phyloP scores from a whole-genome alignment of 2,329 filamentous ascomycete species.

The Metarhizium sp. region DNA sequence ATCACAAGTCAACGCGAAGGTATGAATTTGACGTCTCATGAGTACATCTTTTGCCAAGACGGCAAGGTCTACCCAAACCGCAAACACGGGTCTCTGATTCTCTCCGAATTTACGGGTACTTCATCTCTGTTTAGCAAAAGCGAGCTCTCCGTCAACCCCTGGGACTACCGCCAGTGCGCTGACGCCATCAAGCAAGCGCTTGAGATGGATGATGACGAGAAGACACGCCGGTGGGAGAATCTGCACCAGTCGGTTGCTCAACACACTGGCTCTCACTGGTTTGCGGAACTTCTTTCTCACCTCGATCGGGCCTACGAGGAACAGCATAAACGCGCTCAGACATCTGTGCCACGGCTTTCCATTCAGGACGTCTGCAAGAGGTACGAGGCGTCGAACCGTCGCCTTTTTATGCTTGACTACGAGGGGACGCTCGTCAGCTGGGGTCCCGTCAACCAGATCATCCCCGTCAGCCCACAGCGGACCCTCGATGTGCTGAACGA shows the following conservation, averaged over 20 bases:
- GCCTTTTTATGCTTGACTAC: constrained; percentile 86
- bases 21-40: constrained; percentile 94
- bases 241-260: constrained; percentile 65
- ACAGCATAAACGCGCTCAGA: constrained; percentile 75
- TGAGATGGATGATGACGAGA: constrained; percentile 70
- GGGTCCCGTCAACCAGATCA: constrained; percentile 75
- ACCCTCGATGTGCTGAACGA: constrained; percentile 78
- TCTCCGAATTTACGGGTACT: constrained; percentile 93
- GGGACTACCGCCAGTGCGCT: constrained; percentile 85
- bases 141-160: constrained; percentile 83
- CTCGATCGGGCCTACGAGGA: constrained; percentile 72
- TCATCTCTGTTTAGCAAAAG: constrained; percentile 74
- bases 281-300: constrained; percentile 61
- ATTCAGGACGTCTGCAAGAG: constrained; percentile 52
- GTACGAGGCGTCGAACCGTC: constrained; percentile 57
- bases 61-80: constrained; percentile 59
- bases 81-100: constrained; percentile 79
- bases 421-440: constrained; percentile 87
- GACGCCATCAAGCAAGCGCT: constrained; percentile 77
- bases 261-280: constrained; percentile 82
- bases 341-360: constrained; percentile 77
- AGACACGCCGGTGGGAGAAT: constrained; percentile 62
- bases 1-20: constrained; percentile 93
- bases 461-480: constrained; percentile 73
- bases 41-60: constrained; percentile 90